Percentiles rank a stretch among this genome's conserved stretches.
Evolutionary conservation across 495 filamentous ascomycete genomes (phyloP).

Genomic region (Parathielavia appendiculata): DNA sequence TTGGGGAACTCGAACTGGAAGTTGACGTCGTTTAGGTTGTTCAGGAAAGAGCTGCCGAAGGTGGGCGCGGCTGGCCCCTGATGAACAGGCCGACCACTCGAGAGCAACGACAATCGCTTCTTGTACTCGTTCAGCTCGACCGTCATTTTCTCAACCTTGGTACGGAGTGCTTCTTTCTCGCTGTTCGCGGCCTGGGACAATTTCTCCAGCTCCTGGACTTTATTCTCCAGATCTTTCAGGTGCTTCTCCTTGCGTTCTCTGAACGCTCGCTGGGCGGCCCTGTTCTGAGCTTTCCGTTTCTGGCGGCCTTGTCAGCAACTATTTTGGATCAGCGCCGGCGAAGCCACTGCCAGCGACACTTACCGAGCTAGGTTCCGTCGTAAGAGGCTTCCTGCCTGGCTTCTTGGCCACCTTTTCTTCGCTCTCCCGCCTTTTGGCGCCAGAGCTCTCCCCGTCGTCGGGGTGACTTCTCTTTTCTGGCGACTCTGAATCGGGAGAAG

Average conservation of each 20-base stretch:
- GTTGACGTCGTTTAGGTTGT: constrained; percentile 63
- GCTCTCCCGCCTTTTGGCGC: constrained; percentile 74
- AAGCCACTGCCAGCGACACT: constrained; percentile 33
- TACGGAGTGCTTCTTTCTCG: constrained; percentile 78
- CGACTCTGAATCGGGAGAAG: constrained; percentile 60
- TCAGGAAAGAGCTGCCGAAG: constrained; percentile 47
- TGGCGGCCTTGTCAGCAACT: constrained; percentile 49
- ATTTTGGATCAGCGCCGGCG: neutral
- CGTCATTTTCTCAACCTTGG: constrained; percentile 81
- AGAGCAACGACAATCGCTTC: constrained; percentile 66
- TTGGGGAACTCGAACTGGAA: constrained; percentile 92
- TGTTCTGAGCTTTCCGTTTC: constrained; percentile 99
- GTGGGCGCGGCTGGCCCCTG: constrained; percentile 20
- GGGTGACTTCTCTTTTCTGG: constrained; percentile 80
- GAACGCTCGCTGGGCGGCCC: constrained; percentile 94
- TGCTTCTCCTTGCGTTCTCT: constrained; percentile 97
- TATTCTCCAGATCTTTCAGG: constrained; percentile 89
- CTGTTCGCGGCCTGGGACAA: constrained; percentile 73
- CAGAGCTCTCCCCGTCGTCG: constrained; percentile 50
- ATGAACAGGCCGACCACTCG: constrained; percentile 27
- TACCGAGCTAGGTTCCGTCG: constrained; percentile 92
- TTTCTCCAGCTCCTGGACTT: constrained; percentile 89
- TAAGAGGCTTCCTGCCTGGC: constrained; percentile 92
- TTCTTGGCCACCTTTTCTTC: constrained; percentile 80
- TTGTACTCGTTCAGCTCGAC: constrained; percentile 84